These are phyloP conservation scores for Papiliotrema flavescens DNA, from an alignment of 1,284 basidiomycete species.

Conservation along the genomic window DNA sequence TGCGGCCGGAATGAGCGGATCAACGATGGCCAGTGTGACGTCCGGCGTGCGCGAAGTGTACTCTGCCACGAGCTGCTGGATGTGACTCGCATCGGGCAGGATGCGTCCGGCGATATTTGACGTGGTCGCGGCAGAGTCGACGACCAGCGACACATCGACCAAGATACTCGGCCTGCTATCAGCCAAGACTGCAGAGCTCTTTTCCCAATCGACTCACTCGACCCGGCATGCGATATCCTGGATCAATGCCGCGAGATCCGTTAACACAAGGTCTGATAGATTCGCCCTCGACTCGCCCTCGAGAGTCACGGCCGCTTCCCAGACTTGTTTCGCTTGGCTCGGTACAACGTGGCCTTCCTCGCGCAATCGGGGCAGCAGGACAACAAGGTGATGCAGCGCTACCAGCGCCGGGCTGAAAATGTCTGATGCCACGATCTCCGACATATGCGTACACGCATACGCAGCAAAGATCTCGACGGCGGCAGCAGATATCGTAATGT, in stretches of 20 bases:
- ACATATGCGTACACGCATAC: slow-evolving; percentile 26
- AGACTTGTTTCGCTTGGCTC: slow-evolving; percentile 13
- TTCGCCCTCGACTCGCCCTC: slow-evolving; percentile 9
- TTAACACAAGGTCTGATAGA: slow-evolving; percentile 17
- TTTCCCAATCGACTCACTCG: neutral
- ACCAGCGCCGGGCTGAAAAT: slow-evolving; percentile 29
- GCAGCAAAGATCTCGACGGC: slow-evolving; percentile 32
- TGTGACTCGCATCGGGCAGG: slow-evolving; percentile 18
- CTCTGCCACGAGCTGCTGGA: slow-evolving; percentile 13
- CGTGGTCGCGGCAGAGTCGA: slow-evolving; percentile 13
- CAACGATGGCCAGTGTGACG: slow-evolving; percentile 60
- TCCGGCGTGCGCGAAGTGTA: slow-evolving; percentile 53
- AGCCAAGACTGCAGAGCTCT: neutral
- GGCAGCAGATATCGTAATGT: slow-evolving; percentile 5
- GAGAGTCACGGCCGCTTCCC: slow-evolving; percentile 13
- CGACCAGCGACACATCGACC: slow-evolving; percentile 37
- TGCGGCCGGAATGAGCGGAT: slow-evolving; percentile 50
- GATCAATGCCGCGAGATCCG: slow-evolving; percentile 23
- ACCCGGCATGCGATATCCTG: slow-evolving; percentile 21
- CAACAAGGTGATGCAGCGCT: slow-evolving; percentile 35
- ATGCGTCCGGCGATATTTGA: slow-evolving; percentile 16
- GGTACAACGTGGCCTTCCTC: slow-evolving; percentile 4
- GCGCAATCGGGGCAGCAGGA: slow-evolving; percentile 26
- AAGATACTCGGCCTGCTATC: slow-evolving; percentile 23
- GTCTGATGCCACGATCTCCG: slow-evolving; percentile 26